Evolutionary conservation across 2,329 filamentous ascomycete genomes (phyloP), one percentile per base, ranked within the genome.

Genomic region (Chaetomium strumarium): DNA sequence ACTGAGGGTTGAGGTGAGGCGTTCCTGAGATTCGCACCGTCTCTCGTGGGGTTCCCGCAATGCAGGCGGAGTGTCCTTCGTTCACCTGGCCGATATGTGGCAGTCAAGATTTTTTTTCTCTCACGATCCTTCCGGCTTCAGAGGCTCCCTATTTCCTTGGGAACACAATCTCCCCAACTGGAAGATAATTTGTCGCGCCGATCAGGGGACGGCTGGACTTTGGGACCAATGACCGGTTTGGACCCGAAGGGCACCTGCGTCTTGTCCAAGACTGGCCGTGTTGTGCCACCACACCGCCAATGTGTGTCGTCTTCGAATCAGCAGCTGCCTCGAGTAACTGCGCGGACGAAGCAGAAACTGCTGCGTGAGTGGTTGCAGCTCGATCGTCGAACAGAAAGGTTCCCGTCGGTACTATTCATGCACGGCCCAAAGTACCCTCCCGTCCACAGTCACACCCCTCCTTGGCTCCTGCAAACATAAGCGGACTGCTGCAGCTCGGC

Each of bases 221-320:
- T 43, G 54, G 60, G 55, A 47, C 62, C 62, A 64, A 64, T 64
- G 37, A 54, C 52, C 50, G 46, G 52, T 38, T 51, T 29, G 53
- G 59, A 61, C 59, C 58, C 59, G 47, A 45, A 39, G 33, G 44
- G 48, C 38, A 57, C 45, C 54, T 46, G 54, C 51, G 57, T 46
- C 41, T 55, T 37, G 43, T 51, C 51, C 45, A 53, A 53, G 53
- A 56, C 53, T 53, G 58, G 48, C 37, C 33, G 56, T 55, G 59
- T 56, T 50, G 61, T 63, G 60, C 58, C 54, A 64, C 62, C 61
- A 63, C 60, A 59, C 55, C 56, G 55, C 56, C 45, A 40, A 44
- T 56, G 55, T 56, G 55, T 33, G 46, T 36, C 39, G 16, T 55
- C 16, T 41, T 58, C 41, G 52, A 58, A 57, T 57, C 46, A 46